Evolutionary conservation across 345 rosid species (phyloP).

Genomic region (Linum tenue): DNA sequence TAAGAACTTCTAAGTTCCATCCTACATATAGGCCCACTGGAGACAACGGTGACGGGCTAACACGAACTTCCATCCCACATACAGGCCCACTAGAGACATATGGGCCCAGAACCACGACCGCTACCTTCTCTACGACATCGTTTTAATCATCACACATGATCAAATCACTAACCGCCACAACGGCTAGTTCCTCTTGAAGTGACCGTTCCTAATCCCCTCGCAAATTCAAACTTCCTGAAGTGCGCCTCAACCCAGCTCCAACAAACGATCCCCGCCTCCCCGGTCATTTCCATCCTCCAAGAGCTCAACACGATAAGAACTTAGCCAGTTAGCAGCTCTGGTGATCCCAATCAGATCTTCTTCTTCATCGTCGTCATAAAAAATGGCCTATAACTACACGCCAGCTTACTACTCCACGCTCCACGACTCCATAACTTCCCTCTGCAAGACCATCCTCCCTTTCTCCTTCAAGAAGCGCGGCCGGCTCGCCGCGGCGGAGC

Average conservation of each 20-base stretch:
- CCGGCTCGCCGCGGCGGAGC: slow-evolving; percentile 41
- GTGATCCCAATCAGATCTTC: slow-evolving; percentile 1
- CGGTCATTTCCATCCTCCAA: background rate
- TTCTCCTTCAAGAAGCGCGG: slow-evolving; percentile 49
- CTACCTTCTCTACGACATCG: background rate
- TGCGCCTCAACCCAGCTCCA: background rate
- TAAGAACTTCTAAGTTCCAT: no score
- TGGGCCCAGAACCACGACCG: background rate
- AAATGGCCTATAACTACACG: slow-evolving; percentile 55
- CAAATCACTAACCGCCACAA: background rate
- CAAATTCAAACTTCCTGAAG: background rate
- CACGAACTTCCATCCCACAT: no score
- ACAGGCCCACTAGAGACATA: no score
- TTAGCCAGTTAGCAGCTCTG: background rate
- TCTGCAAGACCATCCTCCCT: slow-evolving; percentile 69
- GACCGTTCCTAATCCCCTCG: background rate
- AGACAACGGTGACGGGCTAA: no score
- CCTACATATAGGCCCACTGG: no score
- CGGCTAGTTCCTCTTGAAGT: background rate
- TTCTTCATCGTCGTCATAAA: no score
- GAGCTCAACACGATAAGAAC: background rate
- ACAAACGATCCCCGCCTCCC: background rate
- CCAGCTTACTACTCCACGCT: slow-evolving; percentile 66
- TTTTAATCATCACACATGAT: no score
- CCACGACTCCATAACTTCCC: slow-evolving; percentile 67